Conservation (phyloP, 2,329 filamentous ascomycete genomes). For the Xylaria sp. region DNA sequence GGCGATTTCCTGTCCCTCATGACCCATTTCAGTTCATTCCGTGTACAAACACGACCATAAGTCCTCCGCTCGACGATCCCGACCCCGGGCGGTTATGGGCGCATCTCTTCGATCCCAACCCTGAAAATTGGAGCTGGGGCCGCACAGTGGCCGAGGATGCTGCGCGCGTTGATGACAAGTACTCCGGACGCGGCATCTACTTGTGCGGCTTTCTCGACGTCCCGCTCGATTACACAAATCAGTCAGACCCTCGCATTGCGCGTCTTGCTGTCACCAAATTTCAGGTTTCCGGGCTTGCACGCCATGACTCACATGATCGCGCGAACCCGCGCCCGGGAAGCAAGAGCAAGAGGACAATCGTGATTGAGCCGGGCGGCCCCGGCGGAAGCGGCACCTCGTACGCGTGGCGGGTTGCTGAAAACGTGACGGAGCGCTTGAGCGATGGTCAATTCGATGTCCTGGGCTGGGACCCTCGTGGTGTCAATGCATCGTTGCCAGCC, state of each 20-base stretch:
- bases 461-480: conserved; percentile 65
- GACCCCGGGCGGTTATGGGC: conserved; percentile 53
- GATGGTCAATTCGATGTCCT: conserved; percentile 58
- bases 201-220: conserved; percentile 37
- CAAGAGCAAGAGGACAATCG: conserved; percentile 59
- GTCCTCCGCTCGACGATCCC: conserved; percentile 54
- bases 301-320: conserved; percentile 30
- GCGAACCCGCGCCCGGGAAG: conserved; percentile 37
- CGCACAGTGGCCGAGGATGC: conserved; percentile 35
- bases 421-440: conserved; percentile 54
- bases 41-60: conserved; percentile 55
- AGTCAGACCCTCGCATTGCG: conserved; percentile 46
- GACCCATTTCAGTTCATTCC: conserved; percentile 61
- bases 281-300: conserved; percentile 58
- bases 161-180: conserved; percentile 30
- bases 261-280: conserved; percentile 61
- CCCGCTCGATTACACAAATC: conserved; percentile 33
- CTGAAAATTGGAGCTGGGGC: conserved; percentile 59
- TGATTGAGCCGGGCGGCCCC: conserved; percentile 62
- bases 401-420: conserved; percentile 52
- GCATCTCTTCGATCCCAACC: conserved; percentile 55
- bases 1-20: conserved; percentile 53
- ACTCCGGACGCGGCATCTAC: conserved; percentile 40
- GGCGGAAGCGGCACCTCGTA: conserved; percentile 59
- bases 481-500: conserved; percentile 58